Conservation (phyloP, 140 eudicot species). For the Flaveria floridana region DNA sequence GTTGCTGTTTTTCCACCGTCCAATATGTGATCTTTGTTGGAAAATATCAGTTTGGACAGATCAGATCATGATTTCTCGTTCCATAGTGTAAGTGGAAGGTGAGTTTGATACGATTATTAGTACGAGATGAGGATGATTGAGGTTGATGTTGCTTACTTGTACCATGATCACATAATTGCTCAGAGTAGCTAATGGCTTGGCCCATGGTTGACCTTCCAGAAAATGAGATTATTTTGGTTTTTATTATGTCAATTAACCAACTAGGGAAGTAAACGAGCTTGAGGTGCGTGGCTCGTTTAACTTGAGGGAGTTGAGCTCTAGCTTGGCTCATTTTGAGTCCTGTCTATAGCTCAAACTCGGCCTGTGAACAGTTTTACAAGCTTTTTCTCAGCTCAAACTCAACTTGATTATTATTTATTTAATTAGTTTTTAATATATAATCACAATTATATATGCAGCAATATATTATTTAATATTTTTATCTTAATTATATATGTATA, state of each 20-base stretch:
- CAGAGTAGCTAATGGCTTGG: constrained; percentile 9
- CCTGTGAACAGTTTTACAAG: not conserved
- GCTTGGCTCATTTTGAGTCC: not conserved
- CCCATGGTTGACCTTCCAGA: constrained; percentile 19
- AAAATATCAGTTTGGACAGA: constrained; percentile 26
- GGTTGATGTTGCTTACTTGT: constrained; percentile 23
- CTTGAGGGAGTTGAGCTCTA: constrained; percentile 1
- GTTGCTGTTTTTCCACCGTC: constrained; percentile 15
- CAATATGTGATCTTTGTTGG: constrained; percentile 22
- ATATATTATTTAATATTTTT: not conserved
- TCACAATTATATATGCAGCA: not conserved
- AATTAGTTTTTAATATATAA: not conserved
- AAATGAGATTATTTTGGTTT: constrained; percentile 4
- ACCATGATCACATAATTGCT: constrained; percentile 24
- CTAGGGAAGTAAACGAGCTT: constrained; percentile 1
- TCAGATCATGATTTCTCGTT: constrained; percentile 23
- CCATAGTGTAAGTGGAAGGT: constrained; percentile 32
- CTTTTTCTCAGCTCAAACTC: not conserved
- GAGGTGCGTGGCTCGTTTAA: not conserved
- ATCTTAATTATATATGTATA: not conserved
- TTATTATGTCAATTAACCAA: constrained; percentile 18
- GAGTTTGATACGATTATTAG: constrained; percentile 31
- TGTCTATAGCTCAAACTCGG: not conserved
- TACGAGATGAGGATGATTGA: constrained; percentile 23
- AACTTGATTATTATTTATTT: not conserved